Base-by-base conservation (phyloP, 2,329 filamentous ascomycete genomes). In the Neospermospora avenae region DNA sequence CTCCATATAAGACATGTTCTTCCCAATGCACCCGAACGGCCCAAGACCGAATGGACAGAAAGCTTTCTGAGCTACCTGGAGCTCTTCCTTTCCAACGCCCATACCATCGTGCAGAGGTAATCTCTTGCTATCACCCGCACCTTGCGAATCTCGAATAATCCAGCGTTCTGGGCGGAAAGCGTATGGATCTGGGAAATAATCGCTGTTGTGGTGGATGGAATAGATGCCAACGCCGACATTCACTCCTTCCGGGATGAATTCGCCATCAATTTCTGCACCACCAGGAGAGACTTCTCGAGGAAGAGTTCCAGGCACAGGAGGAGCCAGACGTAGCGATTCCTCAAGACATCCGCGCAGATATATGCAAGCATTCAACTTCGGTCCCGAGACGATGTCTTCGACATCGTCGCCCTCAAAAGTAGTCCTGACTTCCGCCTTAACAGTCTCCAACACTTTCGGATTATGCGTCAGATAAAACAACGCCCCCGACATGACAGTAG, bases 91-190 rank as follows among this genome's bases (percentile, higher is more conserved):
- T 4, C 20, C 16, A 1, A 42, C 35, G 18, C 8, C 22, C 13
- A 31, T 14, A 10, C 24, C 24, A 14, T 34, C 48, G n/a, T 28
- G 5, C 25, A 28, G 18, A 11, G 22, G 4, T 2, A 14, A 13
- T 13, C 1, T 4, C 16, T 42, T 42, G 6, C 1, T 7, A 18
- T 42, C 16, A 7, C 16, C 39, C 16, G 39, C 14, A 20, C 39
- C 16, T 3, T 42, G 14, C 2, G 18, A 4, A 2, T 55, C 52
- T n/a, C 16, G 22, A 11, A 22, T 46, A 11, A 79, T 74, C 78
- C 78, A 80, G 20, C 78, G 73, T 65, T 80, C 77, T 1, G 78
- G 78, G 14, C 74, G 61, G 62, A 74, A 80, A 0, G 62, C 58
- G 54, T 73, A 72, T 0, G 78, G 74, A 31, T 74, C 65, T 1